Conservation (phyloP, 345 rosid species). For the Jatropha curcas region DNA sequence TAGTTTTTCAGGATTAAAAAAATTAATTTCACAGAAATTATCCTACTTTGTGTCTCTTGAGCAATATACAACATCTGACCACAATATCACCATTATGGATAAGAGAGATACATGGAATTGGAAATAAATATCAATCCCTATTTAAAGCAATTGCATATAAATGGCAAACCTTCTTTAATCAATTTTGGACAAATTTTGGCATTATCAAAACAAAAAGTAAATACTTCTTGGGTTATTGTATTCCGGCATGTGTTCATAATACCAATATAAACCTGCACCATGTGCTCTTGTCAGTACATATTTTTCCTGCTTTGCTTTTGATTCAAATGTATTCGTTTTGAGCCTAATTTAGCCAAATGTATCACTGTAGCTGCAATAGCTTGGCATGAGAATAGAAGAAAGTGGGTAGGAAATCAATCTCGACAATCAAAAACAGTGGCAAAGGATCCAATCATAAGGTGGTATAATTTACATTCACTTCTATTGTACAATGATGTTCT, state of each 20-base stretch:
- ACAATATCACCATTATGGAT: too few species aligned
- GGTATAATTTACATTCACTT: conserved; percentile 13
- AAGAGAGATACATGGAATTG: neutral
- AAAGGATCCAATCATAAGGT: conserved; percentile 85
- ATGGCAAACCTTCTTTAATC: neutral
- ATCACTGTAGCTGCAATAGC: conserved; percentile 53
- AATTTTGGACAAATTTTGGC: neutral
- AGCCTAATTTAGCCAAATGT: conserved; percentile 23
- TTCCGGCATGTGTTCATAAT: neutral
- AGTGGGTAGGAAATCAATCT: conserved; percentile 74
- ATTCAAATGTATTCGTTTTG: neutral
- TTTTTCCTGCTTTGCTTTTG: neutral
- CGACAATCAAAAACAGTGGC: conserved; percentile 33
- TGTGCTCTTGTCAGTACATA: neutral
- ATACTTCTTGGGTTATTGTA: neutral
- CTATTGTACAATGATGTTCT: neutral
- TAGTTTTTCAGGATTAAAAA: too few species aligned
- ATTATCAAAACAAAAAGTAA: neutral
- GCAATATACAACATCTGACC: too few species aligned
- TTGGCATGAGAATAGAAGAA: conserved; percentile 77
- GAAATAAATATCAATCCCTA: neutral
- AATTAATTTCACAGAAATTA: too few species aligned
- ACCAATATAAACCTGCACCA: neutral
- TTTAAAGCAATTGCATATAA: neutral
- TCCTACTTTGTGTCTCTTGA: too few species aligned